Evolutionary conservation across 192 early-diverging fungal genomes (phyloP), one percentile per base, ranked within the genome.

Genomic region (Gaertneriomyces semiglobifer): DNA sequence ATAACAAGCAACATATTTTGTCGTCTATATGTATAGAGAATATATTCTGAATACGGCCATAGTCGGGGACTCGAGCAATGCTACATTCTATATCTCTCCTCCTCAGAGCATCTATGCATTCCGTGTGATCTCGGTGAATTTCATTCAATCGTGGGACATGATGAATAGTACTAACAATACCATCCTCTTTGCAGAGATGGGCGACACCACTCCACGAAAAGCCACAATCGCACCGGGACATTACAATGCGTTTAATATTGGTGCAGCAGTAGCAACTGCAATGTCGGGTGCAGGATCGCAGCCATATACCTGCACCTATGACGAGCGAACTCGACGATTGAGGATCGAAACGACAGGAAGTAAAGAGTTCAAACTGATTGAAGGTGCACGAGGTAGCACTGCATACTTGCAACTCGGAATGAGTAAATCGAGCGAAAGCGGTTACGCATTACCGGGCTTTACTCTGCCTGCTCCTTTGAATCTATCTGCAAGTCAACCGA

Each of bases 401-500:
- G 8, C 59, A 14, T 60, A 10, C 4, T 4, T 60, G 4, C 59
- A 60, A 38, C 59, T 60, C 4, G 59, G 59, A 43, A 60, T 60
- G 11, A 19, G 11, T 11, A 25, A 60, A 60, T n/a, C n/a, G n/a
- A n/a, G n/a, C n/a, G n/a, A n/a, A n/a, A 50, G 48, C 48, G 25
- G 25, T 33, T 33, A 33, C 2, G 25, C 25, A 33, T 33, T 33
- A 2, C 25, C 25, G 2, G 25, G 25, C 0, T n/a, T 50, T 18
- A 50, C 48, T n/a, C 2, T 50, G 12, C 48, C 48, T 50, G 33
- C n/a, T 33, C n/a, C 20, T 2, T 25, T 56, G n/a, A 56, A 56
- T 3, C 20, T 56, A 1, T 1, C 1, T 14, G 42, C 59, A 38
- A 43, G 38, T 38, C 55, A 56, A 3, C 55, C 55, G 10, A 56